Evolutionary conservation across 2,329 filamentous ascomycete genomes (phyloP), one percentile per base, ranked within the genome.

Genomic region (Albophoma yamanashiensis): DNA sequence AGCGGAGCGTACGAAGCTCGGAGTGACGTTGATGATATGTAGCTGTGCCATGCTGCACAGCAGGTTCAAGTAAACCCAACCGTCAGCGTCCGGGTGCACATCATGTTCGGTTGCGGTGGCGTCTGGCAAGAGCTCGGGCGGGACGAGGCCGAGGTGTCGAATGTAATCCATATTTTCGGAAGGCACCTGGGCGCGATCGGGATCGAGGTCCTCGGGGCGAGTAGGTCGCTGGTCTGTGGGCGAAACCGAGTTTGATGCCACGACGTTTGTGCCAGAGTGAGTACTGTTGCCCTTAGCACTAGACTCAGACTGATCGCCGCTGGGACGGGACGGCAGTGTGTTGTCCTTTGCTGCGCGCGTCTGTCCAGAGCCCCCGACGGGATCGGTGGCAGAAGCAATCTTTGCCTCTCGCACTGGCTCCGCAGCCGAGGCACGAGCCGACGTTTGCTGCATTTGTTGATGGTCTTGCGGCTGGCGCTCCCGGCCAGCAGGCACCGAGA

Each of bases 21-120:
- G 81, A 0, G 91, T 92, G 1, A 95, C 90, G 61, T 91, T 92
- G 65, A 94, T 81, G 0, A 92, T 93, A 67, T 95, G 91, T 22
- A 95, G 76, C 72, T 95, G 91, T 0, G 91, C 91, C 78, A 95
- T 82, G 67, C 88, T 92, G 69, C 87, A 86, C 1, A 95, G 78
- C 1, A 95, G 75, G 65, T 94, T 94, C 8, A 94, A 75, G 66
- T 92, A 93, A 0, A 93, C 85, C 90, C 90, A 94, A 5, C 89
- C 89, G 34, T 91, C 85, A 0, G 79, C 78, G 59, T 88, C 86
- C 0, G 85, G 80, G 17, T 81, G 79, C 14, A 85, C 82, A 58
- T 85, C 79, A 2, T 73, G 57, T 1, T 75, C 67, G 9, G 62
- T 34, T 2, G 50, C 59, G 22, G 74, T 76, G 20, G 76, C 75